phyloP scores from a whole-genome alignment of 2,329 filamentous ascomycete species.

The Karstenula rhodostoma region DNA sequence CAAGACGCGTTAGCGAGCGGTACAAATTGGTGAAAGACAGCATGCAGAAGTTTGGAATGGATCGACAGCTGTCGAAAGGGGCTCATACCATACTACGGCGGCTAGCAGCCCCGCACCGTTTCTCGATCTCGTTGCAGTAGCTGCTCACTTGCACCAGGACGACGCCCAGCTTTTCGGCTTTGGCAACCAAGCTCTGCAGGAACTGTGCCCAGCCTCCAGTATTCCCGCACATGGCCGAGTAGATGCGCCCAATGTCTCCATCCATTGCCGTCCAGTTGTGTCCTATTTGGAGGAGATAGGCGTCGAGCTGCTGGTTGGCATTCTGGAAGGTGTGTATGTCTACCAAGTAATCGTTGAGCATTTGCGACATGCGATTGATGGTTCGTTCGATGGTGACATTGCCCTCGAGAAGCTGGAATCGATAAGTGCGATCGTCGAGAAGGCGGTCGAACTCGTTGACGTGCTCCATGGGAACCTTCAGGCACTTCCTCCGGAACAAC shows the following conservation, averaged over 20 bases:
- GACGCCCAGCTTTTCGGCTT: conserved; percentile 73
- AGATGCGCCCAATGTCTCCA: conserved; percentile 74
- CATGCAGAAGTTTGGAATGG: conserved; percentile 10
- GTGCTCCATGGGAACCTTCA: conserved; percentile 85
- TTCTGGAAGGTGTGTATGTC: conserved; percentile 82
- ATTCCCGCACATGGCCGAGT: conserved; percentile 90
- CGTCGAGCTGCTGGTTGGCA: conserved; percentile 77
- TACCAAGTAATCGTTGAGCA: conserved; percentile 78
- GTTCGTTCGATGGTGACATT: conserved; percentile 94
- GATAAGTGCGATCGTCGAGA: conserved; percentile 83
- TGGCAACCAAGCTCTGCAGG: conserved; percentile 77
- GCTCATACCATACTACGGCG: conserved; percentile 74
- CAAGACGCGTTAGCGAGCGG: conserved; percentile 14
- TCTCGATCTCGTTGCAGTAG: conserved; percentile 86
- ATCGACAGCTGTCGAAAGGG: conserved; percentile 13
- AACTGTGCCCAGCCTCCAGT: conserved; percentile 88
- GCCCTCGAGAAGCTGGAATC: conserved; percentile 80
- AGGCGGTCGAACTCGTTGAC: conserved; percentile 84
- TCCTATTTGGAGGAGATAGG: conserved; percentile 75
- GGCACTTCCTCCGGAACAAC: conserved; percentile 71
- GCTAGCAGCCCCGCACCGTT: conserved; percentile 83
- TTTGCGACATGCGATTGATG: conserved; percentile 76
- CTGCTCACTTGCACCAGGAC: conserved; percentile 75
- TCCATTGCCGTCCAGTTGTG: conserved; percentile 66
- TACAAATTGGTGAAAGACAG: conserved; percentile 23